phyloP scores from a whole-genome alignment of 2,329 filamentous ascomycete genomes.

The Fusarium miscanthi region DNA sequence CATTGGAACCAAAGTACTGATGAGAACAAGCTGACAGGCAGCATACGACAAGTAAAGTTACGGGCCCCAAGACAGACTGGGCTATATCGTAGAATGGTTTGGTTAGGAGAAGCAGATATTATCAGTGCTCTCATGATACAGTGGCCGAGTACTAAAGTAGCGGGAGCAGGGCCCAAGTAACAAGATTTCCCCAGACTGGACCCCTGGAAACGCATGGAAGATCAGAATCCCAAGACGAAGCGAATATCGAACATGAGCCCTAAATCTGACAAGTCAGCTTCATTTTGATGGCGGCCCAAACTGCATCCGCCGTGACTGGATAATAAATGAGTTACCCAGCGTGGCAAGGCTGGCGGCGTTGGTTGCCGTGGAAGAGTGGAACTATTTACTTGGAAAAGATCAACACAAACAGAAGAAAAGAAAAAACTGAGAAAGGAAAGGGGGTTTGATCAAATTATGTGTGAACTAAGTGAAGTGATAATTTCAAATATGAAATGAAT shows the following conservation, averaged over 20 bases:
- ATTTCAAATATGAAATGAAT: slow-evolving; percentile 22
- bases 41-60: not conserved
- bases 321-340: slow-evolving; percentile 43
- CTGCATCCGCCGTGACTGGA: slow-evolving; percentile 26
- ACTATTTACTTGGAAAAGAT: slow-evolving; percentile 39
- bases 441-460: slow-evolving; percentile 10
- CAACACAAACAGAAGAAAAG: slow-evolving; percentile 42
- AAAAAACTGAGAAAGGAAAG: slow-evolving; percentile 22
- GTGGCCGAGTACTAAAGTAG: not conserved
- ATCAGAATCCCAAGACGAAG: slow-evolving; percentile 12
- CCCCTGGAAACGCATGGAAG: slow-evolving; percentile 30
- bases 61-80: not conserved
- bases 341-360: slow-evolving; percentile 35
- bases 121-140: slow-evolving; percentile 15
- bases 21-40: not conserved
- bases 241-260: slow-evolving; percentile 17
- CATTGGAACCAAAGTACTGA: not conserved
- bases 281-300: slow-evolving; percentile 22
- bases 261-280: slow-evolving; percentile 30
- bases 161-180: slow-evolving; percentile 11
- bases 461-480: slow-evolving; percentile 19
- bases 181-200: slow-evolving; percentile 30
- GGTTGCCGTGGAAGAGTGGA: slow-evolving; percentile 47
- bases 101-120: not conserved
- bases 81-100: not conserved